Evolutionary conservation across 2,329 filamentous ascomycete genomes (phyloP), one percentile per base, ranked within the genome.

Genomic region (Fusarium agapanthi): DNA sequence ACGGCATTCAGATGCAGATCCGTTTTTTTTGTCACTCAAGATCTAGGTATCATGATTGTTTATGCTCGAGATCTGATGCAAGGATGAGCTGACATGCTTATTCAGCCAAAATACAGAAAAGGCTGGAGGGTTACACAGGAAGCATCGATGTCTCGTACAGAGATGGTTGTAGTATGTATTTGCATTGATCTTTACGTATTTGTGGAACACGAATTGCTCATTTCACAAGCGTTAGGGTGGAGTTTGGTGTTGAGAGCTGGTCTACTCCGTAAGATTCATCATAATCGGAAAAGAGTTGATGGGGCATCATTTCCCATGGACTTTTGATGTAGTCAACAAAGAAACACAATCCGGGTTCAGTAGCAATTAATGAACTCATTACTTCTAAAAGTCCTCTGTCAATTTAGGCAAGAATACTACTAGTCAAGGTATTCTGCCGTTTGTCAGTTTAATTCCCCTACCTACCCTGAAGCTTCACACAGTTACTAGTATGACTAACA

Each of bases 221-320:
- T 3, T n/a, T 9, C 3, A 8, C 5, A 11, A 6, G 26, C 28
- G 7, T 5, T 6, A 2, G 22, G 22, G 22, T 32, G 16, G 16
- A 10, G 16, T 24, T 50, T 18, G 12, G 1, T 10, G 3, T 6
- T 5, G 5, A 16, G 10, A 10, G 7, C 0, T 24, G 0, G 12
- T 14, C 15, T 7, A n/a, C n/a, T n/a, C n/a, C n/a, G n/a, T n/a
- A 16, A 32, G 15, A 18, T 1, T 3, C 3, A 45, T 0, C 5
- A 7, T 9, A 1, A 14, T 3, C 11, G 0, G 10, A 6, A 8
- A 0, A 7, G 7, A 12, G 13, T 6, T 7, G 20, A 12, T 0
- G 6, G 7, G 1, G 20, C 20, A 15, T 7, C 6, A 4, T 5
- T 1, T 7, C 20, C 9, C 1, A 16, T 6, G 0, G 4, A n/a